Base-by-base conservation (phyloP, 2,329 filamentous ascomycete species). In the Teratosphaeria zuluensis region DNA sequence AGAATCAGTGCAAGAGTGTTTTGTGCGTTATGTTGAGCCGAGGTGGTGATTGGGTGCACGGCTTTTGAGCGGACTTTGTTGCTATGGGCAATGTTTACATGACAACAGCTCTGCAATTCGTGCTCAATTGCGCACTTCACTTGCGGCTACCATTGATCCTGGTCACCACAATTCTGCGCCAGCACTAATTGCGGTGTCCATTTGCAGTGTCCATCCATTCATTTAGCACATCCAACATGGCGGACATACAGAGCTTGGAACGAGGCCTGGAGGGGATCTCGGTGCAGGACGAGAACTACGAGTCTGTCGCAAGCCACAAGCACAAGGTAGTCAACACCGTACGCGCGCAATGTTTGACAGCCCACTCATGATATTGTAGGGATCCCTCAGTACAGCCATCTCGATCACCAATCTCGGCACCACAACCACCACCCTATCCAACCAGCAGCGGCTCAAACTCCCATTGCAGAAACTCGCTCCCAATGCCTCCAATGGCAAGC, bases 181-280 rank as follows among this genome's bases (percentile, higher is more conserved):
- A 48, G 3, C 19, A 48, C 16, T 46, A 16, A 46, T 6, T 48
- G 33, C 8, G 7, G 33, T 14, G 33, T 8, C 42, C 53, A 51
- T 51, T 58, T 53, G 35, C 35, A 12, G 4, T n/a, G n/a, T n/a
- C n/a, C n/a, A n/a, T n/a, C 21, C 57, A 55, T 58, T 58, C 57
- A 56, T 58, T 58, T 30, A 56, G 53, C 11, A 53, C 35, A 51
- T 33, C 1, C 57, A 58, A 8, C 51, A 71, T 71, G 69, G 67
- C 69, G 51, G 84, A 92, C 64, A 83, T 88, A 60, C 84, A 89
- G 66, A 85, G 84, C 56, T 80, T 97, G 53, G 92, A 96, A 77
- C 80, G 88, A 75, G 89, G 89, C 68, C 90, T 97, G 70, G 91
- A 96, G 84, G 87, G 86, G 74, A 84, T 96, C 77, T 87, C 89